Evolutionary conservation across 768 basidiomycete species (phyloP), one percentile per base, ranked within the genome.

Genomic region (Lentinula boryana): DNA sequence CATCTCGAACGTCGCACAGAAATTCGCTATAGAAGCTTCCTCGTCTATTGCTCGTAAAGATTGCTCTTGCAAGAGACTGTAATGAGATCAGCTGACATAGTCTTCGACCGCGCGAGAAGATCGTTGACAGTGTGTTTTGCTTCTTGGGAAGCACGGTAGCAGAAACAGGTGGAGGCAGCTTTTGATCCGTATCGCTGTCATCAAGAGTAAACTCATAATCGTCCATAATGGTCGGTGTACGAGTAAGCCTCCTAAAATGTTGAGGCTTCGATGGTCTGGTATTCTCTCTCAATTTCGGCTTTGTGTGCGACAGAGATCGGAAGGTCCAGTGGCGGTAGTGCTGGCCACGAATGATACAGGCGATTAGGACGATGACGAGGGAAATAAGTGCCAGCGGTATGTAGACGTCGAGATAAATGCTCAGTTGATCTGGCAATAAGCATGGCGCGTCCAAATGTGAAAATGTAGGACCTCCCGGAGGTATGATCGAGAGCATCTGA

Each of bases 371-470:
- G 12, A 77, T 57, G 44, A 82, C 15, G 16, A 94, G 66, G 36
- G 88, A 87, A n/a, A 89, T 56, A 35, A 85, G 63, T 38, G 83
- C 67, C 43, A 91, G 75, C 21, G 91, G 91, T 27, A 88, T 71
- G 70, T 96, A 96, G n/a, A 77, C 69, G 56, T 78, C 72, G 44
- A 87, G 71, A 72, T 94, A 97, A 63, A 93, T 89, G 43, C 82
- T 78, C 49, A 92, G 70, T 68, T 96, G 94, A 72, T 94, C 85
- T 0, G 95, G 96, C 60, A 98, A 80, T 46, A 87, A 68, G 73
- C 95, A 98, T 12, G 85, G 84, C 6, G 74, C 68, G 63, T 93
- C 86, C 51, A 76, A 79, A 67, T 78, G 75, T 35, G 75, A 61
- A 46, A 50, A 66, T 40, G 68, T 69, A 21, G 64, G 62, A 3